phyloP scores from a whole-genome alignment of 352 stramenopile species.

The Globisporangium spinosum region DNA sequence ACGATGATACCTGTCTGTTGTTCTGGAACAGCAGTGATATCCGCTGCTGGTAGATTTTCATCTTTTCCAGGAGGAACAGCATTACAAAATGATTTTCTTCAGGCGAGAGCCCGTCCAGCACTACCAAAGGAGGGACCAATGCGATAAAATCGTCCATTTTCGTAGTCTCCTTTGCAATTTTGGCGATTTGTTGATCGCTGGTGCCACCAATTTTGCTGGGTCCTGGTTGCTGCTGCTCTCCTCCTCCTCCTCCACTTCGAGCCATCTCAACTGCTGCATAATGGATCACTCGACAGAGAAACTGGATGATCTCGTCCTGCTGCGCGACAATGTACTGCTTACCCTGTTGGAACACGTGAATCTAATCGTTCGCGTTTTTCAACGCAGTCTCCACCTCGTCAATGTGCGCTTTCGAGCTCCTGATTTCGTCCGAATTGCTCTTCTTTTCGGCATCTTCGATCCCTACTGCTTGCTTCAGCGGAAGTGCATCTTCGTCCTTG shows the following conservation, averaged over 20 bases:
- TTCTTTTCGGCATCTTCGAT: conserved; percentile 9
- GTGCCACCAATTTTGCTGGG: not conserved
- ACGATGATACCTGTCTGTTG: not conserved
- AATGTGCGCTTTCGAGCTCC: conserved; percentile 16
- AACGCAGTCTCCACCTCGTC: conserved; percentile 30
- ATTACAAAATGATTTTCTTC: conserved; percentile 44
- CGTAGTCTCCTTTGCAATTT: conserved; percentile 25
- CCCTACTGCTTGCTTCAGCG: not conserved
- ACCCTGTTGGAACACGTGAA: conserved; percentile 46
- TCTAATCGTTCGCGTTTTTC: conserved; percentile 38
- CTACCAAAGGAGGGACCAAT: conserved; percentile 25
- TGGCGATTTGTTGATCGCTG: conserved; percentile 13
- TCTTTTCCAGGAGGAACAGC: conserved; percentile 60
- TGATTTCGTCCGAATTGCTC: conserved; percentile 12
- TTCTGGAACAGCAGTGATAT: conserved; percentile 40
- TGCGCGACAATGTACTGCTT: conserved; percentile 56
- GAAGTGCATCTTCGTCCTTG: conserved; percentile 5
- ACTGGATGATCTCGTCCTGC: conserved; percentile 66
- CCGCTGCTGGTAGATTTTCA: conserved; percentile 54
- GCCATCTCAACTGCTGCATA: conserved; percentile 25
- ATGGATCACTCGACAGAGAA: conserved; percentile 39
- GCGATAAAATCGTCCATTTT: conserved; percentile 39
- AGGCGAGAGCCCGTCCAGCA: conserved; percentile 49
- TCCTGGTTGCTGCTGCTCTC: not conserved
- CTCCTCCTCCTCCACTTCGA: not conserved